These are phyloP conservation scores for Malassezia caprae DNA, from an alignment of 1,284 basidiomycete species.

Conservation along the genomic window DNA sequence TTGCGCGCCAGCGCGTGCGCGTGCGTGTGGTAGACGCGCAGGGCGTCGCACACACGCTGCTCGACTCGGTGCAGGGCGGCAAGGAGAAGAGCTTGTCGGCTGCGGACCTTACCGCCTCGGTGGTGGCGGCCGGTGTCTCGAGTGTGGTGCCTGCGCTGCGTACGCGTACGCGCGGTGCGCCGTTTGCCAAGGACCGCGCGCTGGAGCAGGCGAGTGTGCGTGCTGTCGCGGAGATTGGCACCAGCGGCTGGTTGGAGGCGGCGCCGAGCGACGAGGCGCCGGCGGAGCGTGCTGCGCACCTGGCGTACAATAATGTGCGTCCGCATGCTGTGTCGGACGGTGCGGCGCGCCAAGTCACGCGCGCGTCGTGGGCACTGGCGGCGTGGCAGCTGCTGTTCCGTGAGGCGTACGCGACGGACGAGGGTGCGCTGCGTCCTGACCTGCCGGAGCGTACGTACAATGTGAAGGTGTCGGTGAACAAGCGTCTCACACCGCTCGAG, in stretches of 20 bases:
- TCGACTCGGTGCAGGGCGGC: constrained; percentile 18
- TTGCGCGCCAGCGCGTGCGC: constrained; percentile 33
- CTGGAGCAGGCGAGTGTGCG: constrained; percentile 26
- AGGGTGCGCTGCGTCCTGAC: constrained; percentile 59
- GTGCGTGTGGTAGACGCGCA: constrained; percentile 36
- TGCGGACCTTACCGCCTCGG: constrained; percentile 32
- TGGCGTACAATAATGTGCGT: constrained; percentile 36
- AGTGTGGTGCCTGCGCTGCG: background rate
- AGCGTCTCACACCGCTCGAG: constrained; percentile 80
- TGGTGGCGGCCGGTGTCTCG: constrained; percentile 24
- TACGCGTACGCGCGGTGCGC: background rate
- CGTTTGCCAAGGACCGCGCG: background rate
- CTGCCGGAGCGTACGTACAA: constrained; percentile 81
- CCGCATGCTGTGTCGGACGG: constrained; percentile 26
- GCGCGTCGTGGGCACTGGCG: constrained; percentile 40
- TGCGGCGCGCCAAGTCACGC: constrained; percentile 18
- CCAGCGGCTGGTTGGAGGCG: background rate
- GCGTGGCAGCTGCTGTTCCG: constrained; percentile 47
- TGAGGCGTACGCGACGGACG: constrained; percentile 43
- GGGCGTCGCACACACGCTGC: constrained; percentile 31
- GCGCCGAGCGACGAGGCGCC: constrained; percentile 24
- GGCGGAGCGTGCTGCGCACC: constrained; percentile 27
- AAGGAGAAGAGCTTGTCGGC: constrained; percentile 34
- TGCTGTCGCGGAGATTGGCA: background rate
- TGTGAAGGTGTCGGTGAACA: constrained; percentile 85